phyloP scores from a whole-genome alignment of 768 basidiomycete genomes.

The Leucogyrophana mollusca region DNA sequence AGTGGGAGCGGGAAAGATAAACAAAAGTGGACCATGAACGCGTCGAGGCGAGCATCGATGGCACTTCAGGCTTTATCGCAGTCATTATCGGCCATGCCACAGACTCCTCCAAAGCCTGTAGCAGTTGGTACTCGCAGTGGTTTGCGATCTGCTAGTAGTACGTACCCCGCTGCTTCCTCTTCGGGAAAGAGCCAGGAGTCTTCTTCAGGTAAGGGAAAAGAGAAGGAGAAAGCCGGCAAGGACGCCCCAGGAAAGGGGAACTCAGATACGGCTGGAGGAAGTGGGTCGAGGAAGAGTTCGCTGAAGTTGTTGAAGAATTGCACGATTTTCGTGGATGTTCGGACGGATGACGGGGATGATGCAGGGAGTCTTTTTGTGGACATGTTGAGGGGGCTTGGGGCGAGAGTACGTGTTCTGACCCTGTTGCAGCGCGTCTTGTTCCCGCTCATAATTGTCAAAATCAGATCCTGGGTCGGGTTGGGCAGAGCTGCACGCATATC shows the following conservation, averaged over 20 bases:
- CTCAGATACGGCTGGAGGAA: constrained; percentile 20
- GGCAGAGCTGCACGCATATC: constrained; percentile 78
- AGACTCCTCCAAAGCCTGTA: constrained; percentile 32
- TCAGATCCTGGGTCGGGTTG: constrained; percentile 63
- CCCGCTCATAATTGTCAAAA: not conserved
- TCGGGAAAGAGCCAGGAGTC: constrained; percentile 9
- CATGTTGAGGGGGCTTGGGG: constrained; percentile 78
- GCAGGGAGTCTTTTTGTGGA: constrained; percentile 80
- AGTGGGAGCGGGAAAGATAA: constrained; percentile 20
- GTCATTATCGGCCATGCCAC: constrained; percentile 53
- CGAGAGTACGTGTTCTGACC: constrained; percentile 54
- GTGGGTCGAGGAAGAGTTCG: constrained; percentile 26
- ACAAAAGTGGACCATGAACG: constrained; percentile 9
- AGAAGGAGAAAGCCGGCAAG: constrained; percentile 22
- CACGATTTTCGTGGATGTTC: constrained; percentile 81
- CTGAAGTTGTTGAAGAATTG: constrained; percentile 69
- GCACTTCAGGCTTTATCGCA: constrained; percentile 62
- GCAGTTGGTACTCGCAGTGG: constrained; percentile 50
- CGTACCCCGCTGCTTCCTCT: constrained; percentile 28
- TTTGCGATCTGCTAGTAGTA: constrained; percentile 42
- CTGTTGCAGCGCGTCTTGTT: not conserved
- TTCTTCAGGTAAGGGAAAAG: constrained; percentile 16
- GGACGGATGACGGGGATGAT: constrained; percentile 72
- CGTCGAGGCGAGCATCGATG: constrained; percentile 26
- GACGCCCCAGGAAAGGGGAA: constrained; percentile 34